Base-by-base conservation (phyloP, 805 yeast species). In the Saccharomycopsis fibuligera region DNA sequence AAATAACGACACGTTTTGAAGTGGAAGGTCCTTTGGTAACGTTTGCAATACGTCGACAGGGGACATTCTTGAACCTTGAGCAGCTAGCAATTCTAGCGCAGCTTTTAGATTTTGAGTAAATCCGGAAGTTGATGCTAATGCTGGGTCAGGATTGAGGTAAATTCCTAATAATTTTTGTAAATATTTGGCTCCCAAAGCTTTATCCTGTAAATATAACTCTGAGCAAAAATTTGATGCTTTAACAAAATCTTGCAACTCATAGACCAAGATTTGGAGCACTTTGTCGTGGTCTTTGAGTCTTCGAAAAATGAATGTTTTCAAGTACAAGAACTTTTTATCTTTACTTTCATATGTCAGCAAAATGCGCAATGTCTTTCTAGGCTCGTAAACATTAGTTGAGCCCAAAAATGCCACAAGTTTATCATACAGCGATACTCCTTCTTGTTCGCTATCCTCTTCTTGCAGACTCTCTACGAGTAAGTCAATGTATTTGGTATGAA, bases 231-330 rank as follows among this genome's bases (percentile, higher is more conserved):
- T 8, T 33, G 37, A 33, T 10, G 37, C 37, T 16, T 68, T 66
- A 19, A 63, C 63, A 42, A 76, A 71, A 58, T 83, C 83, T 3
- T 74, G 64, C 40, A 86, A 62, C 19, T 79, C 78, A 43, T 75
- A 70, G 41, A 77, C 78, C 23, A 80, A 69, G 2, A 87, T 74
- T 47, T 77, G 76, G 16, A 91, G 65, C 0, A 87, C 81, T 44
- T 78, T 73, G 9, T 72, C 70, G 58, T 86, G 86, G 45, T 78
- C 78, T 1, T 77, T 80, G 38, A 84, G 58, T 50, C 77, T 73
- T 41, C 73, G 73, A 47, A 83, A 69, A 2, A 89, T 75, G 41
- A 75, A 70, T 0, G 86, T 78, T 36, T 76, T 72, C 35, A 82
- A 68, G 22, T 75, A 66, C 6, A 74, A 49, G 5, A 62, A 55